Percentiles rank a stretch among this genome's conserved stretches.
Evolutionary conservation across 2,329 filamentous ascomycete species (phyloP).

Genomic region (Ceratocystis variospora): DNA sequence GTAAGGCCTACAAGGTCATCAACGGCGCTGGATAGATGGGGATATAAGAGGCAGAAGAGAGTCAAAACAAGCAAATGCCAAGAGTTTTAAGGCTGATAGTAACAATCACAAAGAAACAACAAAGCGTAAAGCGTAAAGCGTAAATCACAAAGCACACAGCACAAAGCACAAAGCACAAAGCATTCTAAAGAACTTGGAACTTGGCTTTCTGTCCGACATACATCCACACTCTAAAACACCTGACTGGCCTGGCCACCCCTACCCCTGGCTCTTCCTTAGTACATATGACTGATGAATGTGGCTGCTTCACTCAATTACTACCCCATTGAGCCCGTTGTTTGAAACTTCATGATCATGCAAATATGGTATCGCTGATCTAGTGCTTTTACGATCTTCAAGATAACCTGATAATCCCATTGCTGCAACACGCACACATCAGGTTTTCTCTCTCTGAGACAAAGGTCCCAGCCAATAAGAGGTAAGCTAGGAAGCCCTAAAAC

Average conservation of each 20-base stretch:
- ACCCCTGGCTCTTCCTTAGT: not conserved
- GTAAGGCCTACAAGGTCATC: not conserved
- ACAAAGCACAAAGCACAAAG: not conserved
- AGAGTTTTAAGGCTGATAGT: constrained; percentile 1
- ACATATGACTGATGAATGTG: not conserved
- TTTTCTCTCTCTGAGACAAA: not conserved
- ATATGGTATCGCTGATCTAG: not conserved
- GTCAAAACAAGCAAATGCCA: not conserved
- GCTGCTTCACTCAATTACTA: not conserved
- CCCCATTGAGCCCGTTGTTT: not conserved
- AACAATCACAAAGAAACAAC: not conserved
- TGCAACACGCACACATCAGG: not conserved
- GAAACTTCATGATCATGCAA: constrained; percentile 7
- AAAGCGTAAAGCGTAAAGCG: not conserved
- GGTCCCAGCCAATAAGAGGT: not conserved
- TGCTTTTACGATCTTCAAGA: too few species aligned
- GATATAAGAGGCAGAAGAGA: not conserved
- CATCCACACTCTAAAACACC: not conserved
- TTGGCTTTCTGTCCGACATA: not conserved
- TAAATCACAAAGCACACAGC: too few species aligned
- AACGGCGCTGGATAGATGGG: not conserved
- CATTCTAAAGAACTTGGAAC: not conserved
- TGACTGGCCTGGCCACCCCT: not conserved
- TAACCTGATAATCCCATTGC: not conserved
- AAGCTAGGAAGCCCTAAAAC: not conserved